Evolutionary conservation across 1,284 basidiomycete genomes (phyloP), one percentile per base, ranked within the genome.

Genomic region (Tilletia setariae): DNA sequence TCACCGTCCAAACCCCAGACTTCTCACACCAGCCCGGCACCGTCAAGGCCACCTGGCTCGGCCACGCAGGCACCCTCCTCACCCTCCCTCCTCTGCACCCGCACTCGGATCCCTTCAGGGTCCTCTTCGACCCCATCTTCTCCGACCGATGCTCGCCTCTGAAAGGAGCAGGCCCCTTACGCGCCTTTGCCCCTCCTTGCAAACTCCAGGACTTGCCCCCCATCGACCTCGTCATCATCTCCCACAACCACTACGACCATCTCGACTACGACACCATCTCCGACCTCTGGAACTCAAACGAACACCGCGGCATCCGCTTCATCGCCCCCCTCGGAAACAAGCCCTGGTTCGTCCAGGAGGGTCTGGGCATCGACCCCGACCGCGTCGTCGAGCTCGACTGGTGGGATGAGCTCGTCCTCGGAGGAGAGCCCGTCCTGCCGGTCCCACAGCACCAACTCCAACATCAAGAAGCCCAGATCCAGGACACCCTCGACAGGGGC

Each of bases 181-280:
- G 80, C 23, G 68, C 70, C 8, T 79, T 74, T 46, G 65, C 74
- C 15, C 64, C 79, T 21, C 80, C 80, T 1, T 79, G 79, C 61
- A n/a, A 65, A 2, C 63, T 78, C 15, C 63, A 63, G 0, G 75
- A 70, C 42, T 65, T 82, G n/a, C 80, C 80, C 11, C 72, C 70
- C 3, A 71, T 82, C 44, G 74, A 82, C 64, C 25, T 76, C 0
- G 79, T 79, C 59, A 51, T 78, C 59, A 82, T 82, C 69, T 79
- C 78, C 2, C 80, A 82, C 71, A 78, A 77, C 30, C 80, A 82
- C 68, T 82, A 79, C 67, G 80, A 82, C 44, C 80, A 82, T 66
- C 70, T 82, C 23, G 80, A 82, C 66, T 71, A 70, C 40, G 66
- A 73, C 21, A 78, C 78, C 7, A 75, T 82, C 49, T 62, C 56